A percentile compares a stretch with the other conserved stretches of the same genome.
Evolutionary conservation across 768 basidiomycete genomes (phyloP).

Genomic region (Termitomyces sp.): DNA sequence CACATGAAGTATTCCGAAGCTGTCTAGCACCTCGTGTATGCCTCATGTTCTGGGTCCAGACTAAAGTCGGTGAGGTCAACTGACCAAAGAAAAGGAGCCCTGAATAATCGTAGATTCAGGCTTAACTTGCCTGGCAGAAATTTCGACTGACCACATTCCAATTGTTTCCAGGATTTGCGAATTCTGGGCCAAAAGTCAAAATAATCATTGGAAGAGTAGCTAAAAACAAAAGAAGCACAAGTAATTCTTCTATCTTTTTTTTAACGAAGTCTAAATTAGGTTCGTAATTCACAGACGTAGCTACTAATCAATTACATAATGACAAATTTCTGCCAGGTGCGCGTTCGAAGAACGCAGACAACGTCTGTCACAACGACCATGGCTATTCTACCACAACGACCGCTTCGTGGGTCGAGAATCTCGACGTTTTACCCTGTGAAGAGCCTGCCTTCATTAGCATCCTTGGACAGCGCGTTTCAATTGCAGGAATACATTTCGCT

Average conservation of each 20-base stretch:
- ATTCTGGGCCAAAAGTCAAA: neutral
- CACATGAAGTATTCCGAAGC: neutral
- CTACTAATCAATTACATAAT: constrained; percentile 5
- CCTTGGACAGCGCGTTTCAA: constrained; percentile 89
- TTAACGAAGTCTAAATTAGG: neutral
- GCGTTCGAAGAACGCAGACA: neutral
- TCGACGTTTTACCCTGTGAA: constrained; percentile 79
- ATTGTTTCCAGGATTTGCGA: neutral
- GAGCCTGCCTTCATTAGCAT: constrained; percentile 58
- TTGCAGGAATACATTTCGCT: constrained; percentile 92
- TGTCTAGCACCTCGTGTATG: neutral
- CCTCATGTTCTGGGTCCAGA: neutral
- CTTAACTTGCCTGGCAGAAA: neutral
- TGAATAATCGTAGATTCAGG: neutral
- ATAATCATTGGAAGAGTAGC: neutral
- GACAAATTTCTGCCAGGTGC: constrained; percentile 6
- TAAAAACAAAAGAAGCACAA: too few relatives aligned
- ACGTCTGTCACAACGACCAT: constrained; percentile 15
- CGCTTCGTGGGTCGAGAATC: constrained; percentile 71
- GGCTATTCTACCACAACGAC: constrained; percentile 51
- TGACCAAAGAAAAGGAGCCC: neutral
- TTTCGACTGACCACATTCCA: neutral
- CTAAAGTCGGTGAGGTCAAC: neutral
- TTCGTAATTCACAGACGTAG: neutral
- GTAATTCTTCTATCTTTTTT: neutral